Evolutionary conservation across 257 asterid species (phyloP), one percentile per base, ranked within the genome.

Genomic region (Buddleja alternifolia): DNA sequence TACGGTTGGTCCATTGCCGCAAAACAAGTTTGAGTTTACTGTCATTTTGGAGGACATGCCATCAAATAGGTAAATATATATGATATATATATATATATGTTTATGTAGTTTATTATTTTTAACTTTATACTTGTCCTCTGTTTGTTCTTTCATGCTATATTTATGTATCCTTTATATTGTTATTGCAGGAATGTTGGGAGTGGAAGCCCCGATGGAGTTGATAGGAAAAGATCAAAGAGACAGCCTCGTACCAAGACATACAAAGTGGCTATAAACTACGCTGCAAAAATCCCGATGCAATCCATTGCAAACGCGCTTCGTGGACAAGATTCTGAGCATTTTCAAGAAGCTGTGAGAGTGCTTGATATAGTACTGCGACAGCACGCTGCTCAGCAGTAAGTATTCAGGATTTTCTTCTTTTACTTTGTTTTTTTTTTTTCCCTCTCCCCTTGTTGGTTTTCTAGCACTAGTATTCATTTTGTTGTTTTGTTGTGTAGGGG

Each of bases 321-420:
- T 0, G 97, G 97, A 4, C 78, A 68, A 47, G 95, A 88, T 5
- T 78, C 89, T 15, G 92, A 84, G 67, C 81, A 86, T 15, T 88
- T 78, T 54, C 97, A 90, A 64, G 94, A 86, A 58, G 86, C 97
- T 8, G 85, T 90, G 21, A 77, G 96, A 76, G 93, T 87, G n/a
- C 73, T 90, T 0, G 93, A 87, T 60, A 78, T 82, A 32, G 72
- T 90, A 15, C 46, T 90, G 72, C 68, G 96, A 6, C 96, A 87
- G 66, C 76, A 81, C 57, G 96, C 94, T 48, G 85, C 92, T 14
- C 76, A 81, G 63, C 73, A 78, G 90, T 86, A 77, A 55, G 79
- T 36, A 69, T 59, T 14, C 20, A 17, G 41, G 12, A 10, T 4
- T 25, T 4, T 40, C 0, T 20, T 10, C n/a, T 19, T 50, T 40